phyloP scores from a whole-genome alignment of 495 filamentous ascomycete genomes.

The Coniosporium apollinis region DNA sequence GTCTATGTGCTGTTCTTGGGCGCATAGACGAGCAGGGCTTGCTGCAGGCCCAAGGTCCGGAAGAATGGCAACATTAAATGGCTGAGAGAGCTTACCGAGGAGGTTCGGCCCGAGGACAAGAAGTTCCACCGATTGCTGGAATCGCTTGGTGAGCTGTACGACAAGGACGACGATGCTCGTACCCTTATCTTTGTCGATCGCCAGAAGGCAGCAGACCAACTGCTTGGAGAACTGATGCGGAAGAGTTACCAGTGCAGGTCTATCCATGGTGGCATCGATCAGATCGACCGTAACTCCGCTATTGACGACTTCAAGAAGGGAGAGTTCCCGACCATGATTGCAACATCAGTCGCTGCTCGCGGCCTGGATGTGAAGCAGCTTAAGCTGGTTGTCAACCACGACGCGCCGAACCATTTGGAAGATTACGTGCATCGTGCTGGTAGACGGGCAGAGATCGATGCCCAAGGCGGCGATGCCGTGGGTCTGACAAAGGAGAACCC shows the following conservation, averaged over 20 bases:
- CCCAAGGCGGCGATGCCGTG: too few relatives aligned
- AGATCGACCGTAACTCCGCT: constrained; percentile 84
- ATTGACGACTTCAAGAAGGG: constrained; percentile 93
- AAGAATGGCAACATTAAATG: constrained; percentile 39
- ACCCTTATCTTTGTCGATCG: constrained; percentile 87
- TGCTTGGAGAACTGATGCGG: constrained; percentile 65
- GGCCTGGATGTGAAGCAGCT: constrained; percentile 94
- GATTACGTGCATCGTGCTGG: constrained; percentile 97
- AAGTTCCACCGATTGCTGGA: constrained; percentile 79
- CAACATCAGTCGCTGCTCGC: constrained; percentile 90
- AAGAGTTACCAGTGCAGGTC: constrained; percentile 92
- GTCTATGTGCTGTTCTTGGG: too few relatives aligned
- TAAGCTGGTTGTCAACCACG: constrained; percentile 92
- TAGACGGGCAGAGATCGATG: constrained; percentile 89
- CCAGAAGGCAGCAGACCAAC: constrained; percentile 80
- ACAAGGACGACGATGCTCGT: constrained; percentile 73
- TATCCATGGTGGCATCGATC: constrained; percentile 92
- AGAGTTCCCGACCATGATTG: constrained; percentile 73
- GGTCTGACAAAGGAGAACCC: too few relatives aligned
- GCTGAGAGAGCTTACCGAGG: constrained; percentile 33
- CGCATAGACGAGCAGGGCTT: constrained; percentile 2
- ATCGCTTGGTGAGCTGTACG: constrained; percentile 73
- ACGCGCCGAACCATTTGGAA: constrained; percentile 90
- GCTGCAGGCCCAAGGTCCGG: not conserved
- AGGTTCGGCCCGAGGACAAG: constrained; percentile 64